phyloP scores from a whole-genome alignment of 2,329 filamentous ascomycete genomes.

The Pseudogymnoascus sp. region DNA sequence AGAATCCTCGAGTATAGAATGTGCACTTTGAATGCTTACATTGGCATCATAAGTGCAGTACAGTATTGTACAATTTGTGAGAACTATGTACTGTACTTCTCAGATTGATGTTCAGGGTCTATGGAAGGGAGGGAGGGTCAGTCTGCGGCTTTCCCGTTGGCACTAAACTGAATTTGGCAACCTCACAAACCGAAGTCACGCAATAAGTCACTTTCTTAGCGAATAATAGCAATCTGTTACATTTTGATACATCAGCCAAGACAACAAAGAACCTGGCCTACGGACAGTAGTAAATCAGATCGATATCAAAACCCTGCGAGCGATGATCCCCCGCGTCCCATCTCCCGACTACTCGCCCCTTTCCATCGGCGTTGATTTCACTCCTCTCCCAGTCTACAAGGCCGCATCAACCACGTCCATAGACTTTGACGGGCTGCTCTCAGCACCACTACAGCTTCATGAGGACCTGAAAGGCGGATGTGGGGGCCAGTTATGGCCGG shows the following conservation, averaged over 20 bases:
- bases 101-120: slow-evolving; percentile 4
- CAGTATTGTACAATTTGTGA: background rate
- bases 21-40: background rate
- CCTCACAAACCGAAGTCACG: background rate
- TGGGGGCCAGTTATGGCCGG: slow-evolving; percentile 90
- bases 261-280: background rate
- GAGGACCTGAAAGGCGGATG: slow-evolving; percentile 85
- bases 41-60: background rate
- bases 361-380: slow-evolving; percentile 42
- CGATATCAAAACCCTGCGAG: slow-evolving; percentile 9
- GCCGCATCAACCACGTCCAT: slow-evolving; percentile 43
- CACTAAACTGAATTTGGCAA: background rate
- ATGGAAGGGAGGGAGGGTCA: slow-evolving; percentile 1
- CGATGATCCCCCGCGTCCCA: slow-evolving; percentile 24
- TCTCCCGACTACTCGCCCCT: slow-evolving; percentile 29
- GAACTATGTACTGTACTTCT: background rate
- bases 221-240: slow-evolving; percentile 7
- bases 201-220: slow-evolving; percentile 5
- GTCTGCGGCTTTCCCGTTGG: background rate
- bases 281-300: background rate
- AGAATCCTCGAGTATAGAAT: background rate
- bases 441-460: slow-evolving; percentile 63
- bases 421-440: slow-evolving; percentile 67
- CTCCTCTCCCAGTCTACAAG: slow-evolving; percentile 55
- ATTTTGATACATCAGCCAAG: slow-evolving; percentile 10